Evolutionary conservation across 73 alveolate species (phyloP), one percentile per base, ranked within the genome.

Genomic region (Durusdinium trenchii): DNA sequence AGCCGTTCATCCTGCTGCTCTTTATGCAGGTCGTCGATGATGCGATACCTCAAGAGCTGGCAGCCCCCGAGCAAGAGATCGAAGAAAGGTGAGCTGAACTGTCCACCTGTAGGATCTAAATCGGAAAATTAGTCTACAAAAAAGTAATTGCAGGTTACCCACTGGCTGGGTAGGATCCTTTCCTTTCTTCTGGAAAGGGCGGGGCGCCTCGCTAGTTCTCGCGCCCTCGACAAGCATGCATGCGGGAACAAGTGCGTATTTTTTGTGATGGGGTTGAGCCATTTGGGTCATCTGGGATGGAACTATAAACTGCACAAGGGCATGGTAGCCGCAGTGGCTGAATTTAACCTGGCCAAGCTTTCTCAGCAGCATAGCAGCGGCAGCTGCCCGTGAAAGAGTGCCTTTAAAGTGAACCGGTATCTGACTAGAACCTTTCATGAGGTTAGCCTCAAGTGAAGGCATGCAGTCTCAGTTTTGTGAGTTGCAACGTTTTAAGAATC

Each of bases 1-100:
- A 64, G 78, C 40, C n/a, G 43, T 30, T 45, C 26, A 45, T 46
- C 97, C 97, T 91, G 81, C 97, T 91, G 97, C 89, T 91, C 97
- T 54, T 76, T 50, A 75, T 91, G 97, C 89, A 91, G 43, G 67
- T 91, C 97, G 32, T 91, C 97, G 45, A 91, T 91, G 60, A 91
- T 76, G 6, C 97, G 97, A 76, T 91, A 91, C 97, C 97, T 91
- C 46, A 35, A 23, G 69, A 23, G 12, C 69, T 16, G 69, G 23
- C 23, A 12, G 23, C 23, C 12, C 69, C 69, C 69, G 23, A 57
- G 23, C 12, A 57, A 57, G 23, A 57, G 23, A 16, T 12, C 69
- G 23, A 16, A 16, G 20, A 6, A 7, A 28, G 9, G 6, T 73
- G 38, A 32, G 3, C 6, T 6, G 87, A 18, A 78, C 64, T 42